A percentile compares a stretch with the other conserved stretches of the same genome.
Conservation (phyloP, 345 rosid species). For the Rhizophora apiculata region DNA sequence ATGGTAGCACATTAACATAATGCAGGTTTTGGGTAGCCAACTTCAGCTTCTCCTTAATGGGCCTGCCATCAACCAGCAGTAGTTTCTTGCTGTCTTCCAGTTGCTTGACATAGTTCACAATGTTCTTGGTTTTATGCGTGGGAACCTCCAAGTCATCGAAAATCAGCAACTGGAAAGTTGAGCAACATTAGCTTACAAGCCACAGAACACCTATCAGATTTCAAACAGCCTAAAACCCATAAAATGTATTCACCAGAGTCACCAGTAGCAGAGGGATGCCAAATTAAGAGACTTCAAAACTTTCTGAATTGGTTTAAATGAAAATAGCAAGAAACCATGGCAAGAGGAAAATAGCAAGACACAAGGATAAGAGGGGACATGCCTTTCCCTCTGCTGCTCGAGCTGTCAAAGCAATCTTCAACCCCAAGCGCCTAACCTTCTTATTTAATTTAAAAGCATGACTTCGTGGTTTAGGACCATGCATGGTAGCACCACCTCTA, state of each 20-base stretch:
- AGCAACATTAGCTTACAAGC: constrained; percentile 1
- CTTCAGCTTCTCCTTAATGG: constrained; percentile 79
- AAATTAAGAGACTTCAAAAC: background rate
- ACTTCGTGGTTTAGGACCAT: constrained; percentile 92
- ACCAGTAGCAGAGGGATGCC: too few relatives aligned
- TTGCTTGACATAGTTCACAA: constrained; percentile 60
- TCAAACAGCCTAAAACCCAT: background rate
- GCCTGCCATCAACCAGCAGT: constrained; percentile 73
- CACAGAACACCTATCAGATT: background rate
- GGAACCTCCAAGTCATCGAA: constrained; percentile 80
- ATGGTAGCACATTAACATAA: constrained; percentile 76
- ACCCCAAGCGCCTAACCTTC: constrained; percentile 82
- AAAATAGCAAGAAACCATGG: background rate
- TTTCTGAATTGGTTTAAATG: background rate
- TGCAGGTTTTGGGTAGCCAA: constrained; percentile 86
- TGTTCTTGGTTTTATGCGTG: constrained; percentile 79
- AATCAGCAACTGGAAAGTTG: constrained; percentile 61
- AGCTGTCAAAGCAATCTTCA: constrained; percentile 88
- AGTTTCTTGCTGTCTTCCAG: constrained; percentile 82
- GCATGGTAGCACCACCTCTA: constrained; percentile 85
- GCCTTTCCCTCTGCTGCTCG: constrained; percentile 97
- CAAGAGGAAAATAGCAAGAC: background rate
- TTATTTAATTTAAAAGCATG: constrained; percentile 88
- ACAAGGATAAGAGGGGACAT: constrained; percentile 26
- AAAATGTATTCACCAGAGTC: too few relatives aligned